Evolutionary conservation across 2,329 filamentous ascomycete species (phyloP), one percentile per base, ranked within the genome.

Genomic region (Orbilia ellipsospora): DNA sequence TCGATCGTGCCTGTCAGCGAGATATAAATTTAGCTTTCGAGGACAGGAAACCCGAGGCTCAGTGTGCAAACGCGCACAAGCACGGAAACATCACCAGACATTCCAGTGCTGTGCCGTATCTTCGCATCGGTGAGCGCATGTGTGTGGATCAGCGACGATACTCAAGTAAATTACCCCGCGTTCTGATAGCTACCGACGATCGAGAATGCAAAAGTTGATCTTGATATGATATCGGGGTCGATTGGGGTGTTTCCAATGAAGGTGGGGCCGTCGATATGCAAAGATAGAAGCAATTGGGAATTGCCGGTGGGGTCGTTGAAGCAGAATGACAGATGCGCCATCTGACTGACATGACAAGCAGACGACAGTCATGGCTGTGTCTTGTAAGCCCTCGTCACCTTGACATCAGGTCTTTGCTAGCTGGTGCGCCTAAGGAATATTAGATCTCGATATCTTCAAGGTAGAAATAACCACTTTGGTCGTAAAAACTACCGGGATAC

Each of bases 1-100:
- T 70, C 16, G 36, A 18, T 52, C 26, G 31, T 36, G 5, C 31
- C 13, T 28, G 20, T 67, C 42, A 51, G 50, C 13, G 23, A 56
- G 16, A 62, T 62, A 55, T 70, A 63, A 48, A 70, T 62, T 56
- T 70, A 70, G 57, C 52, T 70, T 57, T 54, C 50, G 56, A 70
- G 57, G 28, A 18, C 3, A 23, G 40, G 50, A 40, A 40, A 20
- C 4, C 20, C 44, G 65, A 62, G 55, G 65, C 65, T 69, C 65
- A 54, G 13, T 51, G 8, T 52, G 1, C 20, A 13, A 52, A 52
- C 4, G 48, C 13, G 16, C 7, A 18, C 4, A n/a, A 13, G 44
- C 4, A 48, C 31, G 8, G 10, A 36, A 36, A 36, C 31, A 36
- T 36, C 31, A 36, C 31, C 31, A 36, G 31, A 36, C 31, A 36